These are phyloP conservation scores for Guadua angustifolia DNA, from an alignment of 176 grass and related monocot genomes.

Conservation along the genomic window DNA sequence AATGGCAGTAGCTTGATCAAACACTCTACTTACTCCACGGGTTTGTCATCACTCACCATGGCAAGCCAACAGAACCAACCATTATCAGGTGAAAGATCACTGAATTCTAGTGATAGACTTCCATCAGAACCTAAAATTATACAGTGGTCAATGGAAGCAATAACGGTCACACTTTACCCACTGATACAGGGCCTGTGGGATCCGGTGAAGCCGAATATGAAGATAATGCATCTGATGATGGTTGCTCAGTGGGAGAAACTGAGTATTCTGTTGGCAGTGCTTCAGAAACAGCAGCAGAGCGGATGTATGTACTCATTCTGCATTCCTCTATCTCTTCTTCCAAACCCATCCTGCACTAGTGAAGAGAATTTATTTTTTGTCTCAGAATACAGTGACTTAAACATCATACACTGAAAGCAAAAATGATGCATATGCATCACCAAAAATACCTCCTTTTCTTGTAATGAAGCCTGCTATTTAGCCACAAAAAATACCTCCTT, in stretches of 20 bases:
- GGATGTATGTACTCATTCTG: constrained; percentile 43
- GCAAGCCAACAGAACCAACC: constrained; percentile 49
- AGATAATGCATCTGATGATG: constrained; percentile 79
- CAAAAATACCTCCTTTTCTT: not conserved
- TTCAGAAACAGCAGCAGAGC: constrained; percentile 54
- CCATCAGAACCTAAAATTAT: constrained; percentile 40
- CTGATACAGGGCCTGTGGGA: constrained; percentile 41
- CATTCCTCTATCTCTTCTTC: not conserved
- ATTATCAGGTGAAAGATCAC: constrained; percentile 40
- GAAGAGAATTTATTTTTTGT: not conserved
- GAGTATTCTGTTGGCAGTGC: constrained; percentile 65
- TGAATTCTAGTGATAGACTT: constrained; percentile 30
- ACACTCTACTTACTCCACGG: constrained; percentile 58
- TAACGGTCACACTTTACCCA: constrained; percentile 23
- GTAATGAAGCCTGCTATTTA: not conserved
- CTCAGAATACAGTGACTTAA: not conserved
- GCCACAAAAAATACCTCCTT: not conserved
- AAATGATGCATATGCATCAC: not conserved
- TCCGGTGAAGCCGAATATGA: constrained; percentile 60
- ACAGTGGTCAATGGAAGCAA: constrained; percentile 35
- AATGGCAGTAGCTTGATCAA: constrained; percentile 43
- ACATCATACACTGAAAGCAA: not conserved
- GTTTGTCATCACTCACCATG: constrained; percentile 36
- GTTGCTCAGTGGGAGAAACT: constrained; percentile 65
- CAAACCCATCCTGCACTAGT: not conserved